phyloP scores from a whole-genome alignment of 2,329 filamentous ascomycete genomes.

The Paracoccidioides lutzii region DNA sequence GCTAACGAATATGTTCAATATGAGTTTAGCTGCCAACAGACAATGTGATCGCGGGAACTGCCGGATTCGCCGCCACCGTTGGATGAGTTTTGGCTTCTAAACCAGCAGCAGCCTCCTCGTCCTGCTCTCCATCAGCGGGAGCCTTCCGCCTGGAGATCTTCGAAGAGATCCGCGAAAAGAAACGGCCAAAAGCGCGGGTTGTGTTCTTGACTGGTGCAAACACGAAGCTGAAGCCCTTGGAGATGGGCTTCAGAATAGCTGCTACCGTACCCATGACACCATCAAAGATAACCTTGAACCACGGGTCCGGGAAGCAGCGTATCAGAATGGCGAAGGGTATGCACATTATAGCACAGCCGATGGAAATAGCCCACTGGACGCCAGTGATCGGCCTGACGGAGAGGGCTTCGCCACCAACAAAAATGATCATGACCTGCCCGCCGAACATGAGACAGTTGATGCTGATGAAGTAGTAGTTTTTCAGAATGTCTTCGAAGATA shows the following conservation, averaged over 20 bases:
- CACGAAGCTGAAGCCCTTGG: constrained; percentile 18
- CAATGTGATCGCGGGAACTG: not conserved
- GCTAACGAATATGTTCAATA: not conserved
- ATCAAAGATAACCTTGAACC: constrained; percentile 31
- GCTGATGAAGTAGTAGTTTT: constrained; percentile 77
- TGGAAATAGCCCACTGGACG: constrained; percentile 76
- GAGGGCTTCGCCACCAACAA: constrained; percentile 72
- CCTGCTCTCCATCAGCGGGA: constrained; percentile 12
- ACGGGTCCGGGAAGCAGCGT: constrained; percentile 65
- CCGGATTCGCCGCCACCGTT: not conserved
- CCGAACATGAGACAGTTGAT: constrained; percentile 82
- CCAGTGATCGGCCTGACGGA: constrained; percentile 56
- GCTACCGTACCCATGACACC: constrained; percentile 44
- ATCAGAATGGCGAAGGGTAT: constrained; percentile 72
- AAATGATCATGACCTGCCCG: constrained; percentile 80
- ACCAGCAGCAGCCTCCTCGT: constrained; percentile 8
- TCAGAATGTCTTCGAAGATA: constrained; percentile 75
- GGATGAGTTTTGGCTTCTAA: not conserved
- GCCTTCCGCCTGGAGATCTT: constrained; percentile 5
- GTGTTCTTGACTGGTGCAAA: constrained; percentile 20
- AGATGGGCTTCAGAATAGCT: constrained; percentile 34
- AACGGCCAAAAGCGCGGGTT: constrained; percentile 15
- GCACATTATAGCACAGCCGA: constrained; percentile 72
- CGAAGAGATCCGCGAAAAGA: constrained; percentile 13
- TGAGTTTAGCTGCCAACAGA: not conserved